These are phyloP conservation scores for Pseudocercospora fijiensis DNA, from an alignment of 2,329 filamentous ascomycete species.

Conservation along the genomic window DNA sequence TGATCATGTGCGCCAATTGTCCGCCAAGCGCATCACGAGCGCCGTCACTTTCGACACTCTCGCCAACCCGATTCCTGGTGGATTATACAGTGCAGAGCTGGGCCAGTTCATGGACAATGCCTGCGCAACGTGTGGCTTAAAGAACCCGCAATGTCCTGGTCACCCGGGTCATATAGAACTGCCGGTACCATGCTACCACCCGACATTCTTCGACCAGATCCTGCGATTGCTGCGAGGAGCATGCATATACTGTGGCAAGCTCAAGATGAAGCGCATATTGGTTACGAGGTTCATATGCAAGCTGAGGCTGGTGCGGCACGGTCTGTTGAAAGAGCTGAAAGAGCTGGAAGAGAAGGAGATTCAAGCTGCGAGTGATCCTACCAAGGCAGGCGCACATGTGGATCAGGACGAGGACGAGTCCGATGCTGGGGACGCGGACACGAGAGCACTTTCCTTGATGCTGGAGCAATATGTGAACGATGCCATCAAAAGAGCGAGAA, in stretches of 20 bases:
- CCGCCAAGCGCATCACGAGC: constrained; percentile 91
- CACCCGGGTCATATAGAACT: constrained; percentile 95
- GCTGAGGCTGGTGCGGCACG: constrained; percentile 79
- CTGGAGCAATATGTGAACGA: constrained; percentile 69
- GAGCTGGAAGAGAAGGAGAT: constrained; percentile 48
- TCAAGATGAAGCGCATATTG: constrained; percentile 74
- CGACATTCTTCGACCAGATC: constrained; percentile 92
- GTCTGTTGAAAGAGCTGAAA: constrained; percentile 68
- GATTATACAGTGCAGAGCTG: constrained; percentile 87
- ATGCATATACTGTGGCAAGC: constrained; percentile 85
- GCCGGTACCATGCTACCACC: constrained; percentile 89
- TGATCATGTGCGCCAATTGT: constrained; percentile 81
- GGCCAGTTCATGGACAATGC: constrained; percentile 83
- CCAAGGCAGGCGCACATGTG: background rate
- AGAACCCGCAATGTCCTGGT: constrained; percentile 75
- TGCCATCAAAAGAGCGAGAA: constrained; percentile 62
- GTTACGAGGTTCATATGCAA: constrained; percentile 81
- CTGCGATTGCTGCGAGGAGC: constrained; percentile 80
- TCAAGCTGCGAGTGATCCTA: constrained; percentile 20
- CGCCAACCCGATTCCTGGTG: constrained; percentile 82
- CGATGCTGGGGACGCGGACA: constrained; percentile 62
- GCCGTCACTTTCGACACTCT: constrained; percentile 91
- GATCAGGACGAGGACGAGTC: constrained; percentile 46
- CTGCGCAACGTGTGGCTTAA: constrained; percentile 89
- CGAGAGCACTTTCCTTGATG: constrained; percentile 56